Evolutionary conservation across 202 grass and related monocot genomes (phyloP).

Genomic region (Alloteropsis angusta): DNA sequence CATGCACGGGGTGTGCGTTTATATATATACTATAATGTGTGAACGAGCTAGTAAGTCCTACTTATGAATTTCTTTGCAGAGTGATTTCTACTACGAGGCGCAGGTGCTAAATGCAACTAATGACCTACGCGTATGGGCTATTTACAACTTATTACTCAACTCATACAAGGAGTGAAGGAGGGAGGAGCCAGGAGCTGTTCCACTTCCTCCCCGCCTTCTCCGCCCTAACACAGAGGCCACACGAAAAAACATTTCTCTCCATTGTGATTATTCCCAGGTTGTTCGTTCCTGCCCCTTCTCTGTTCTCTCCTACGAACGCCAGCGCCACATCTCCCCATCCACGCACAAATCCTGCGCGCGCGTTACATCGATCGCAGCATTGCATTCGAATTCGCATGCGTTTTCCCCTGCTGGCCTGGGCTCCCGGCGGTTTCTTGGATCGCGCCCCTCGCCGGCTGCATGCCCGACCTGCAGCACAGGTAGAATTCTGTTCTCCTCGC

Average conservation of each 20-base stretch:
- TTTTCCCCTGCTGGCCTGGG: neutral
- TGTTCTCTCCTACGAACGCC: neutral
- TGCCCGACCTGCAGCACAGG: neutral
- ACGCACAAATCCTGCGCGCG: neutral
- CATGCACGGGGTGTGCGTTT: too few species aligned
- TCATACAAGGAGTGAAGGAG: too few species aligned
- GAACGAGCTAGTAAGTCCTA: too few species aligned
- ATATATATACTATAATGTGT: too few species aligned
- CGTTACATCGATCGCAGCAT: neutral
- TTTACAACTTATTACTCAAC: too few species aligned
- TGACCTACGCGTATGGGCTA: too few species aligned
- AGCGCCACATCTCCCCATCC: neutral
- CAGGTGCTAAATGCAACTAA: too few species aligned
- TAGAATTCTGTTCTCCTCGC: neutral
- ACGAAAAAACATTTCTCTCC: neutral
- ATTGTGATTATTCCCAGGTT: neutral
- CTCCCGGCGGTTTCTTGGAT: conserved; percentile 17
- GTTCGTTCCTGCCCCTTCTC: neutral
- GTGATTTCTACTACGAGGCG: too few species aligned
- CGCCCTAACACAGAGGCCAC: conserved; percentile 3
- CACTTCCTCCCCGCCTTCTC: conserved; percentile 14
- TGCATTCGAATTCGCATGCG: neutral
- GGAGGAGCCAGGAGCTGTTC: neutral
- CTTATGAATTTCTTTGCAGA: too few species aligned
- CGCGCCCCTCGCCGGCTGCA: neutral